These are phyloP conservation scores for Basipetospora chlamydospora DNA, from an alignment of 2,329 filamentous ascomycete genomes.

Conservation along the genomic window DNA sequence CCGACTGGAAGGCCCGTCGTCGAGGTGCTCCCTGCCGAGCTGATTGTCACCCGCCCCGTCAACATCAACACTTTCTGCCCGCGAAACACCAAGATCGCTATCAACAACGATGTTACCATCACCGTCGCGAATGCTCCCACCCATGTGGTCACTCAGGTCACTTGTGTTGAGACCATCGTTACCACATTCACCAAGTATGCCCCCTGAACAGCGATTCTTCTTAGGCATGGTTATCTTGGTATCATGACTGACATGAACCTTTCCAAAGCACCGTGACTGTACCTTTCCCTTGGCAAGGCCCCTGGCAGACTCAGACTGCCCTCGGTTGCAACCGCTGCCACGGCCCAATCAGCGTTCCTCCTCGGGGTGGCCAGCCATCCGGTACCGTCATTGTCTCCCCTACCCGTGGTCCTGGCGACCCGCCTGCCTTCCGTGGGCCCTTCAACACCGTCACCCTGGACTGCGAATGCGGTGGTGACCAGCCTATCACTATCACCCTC, in stretches of 20 bases:
- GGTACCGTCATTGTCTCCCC: not conserved
- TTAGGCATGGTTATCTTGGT: not conserved
- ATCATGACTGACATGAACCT: not conserved
- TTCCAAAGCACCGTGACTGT: not conserved
- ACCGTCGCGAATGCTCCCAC: slow-evolving; percentile 7
- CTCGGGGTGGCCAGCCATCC: not conserved
- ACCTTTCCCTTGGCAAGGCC: not conserved
- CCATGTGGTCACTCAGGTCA: slow-evolving; percentile 7
- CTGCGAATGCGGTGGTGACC: not conserved
- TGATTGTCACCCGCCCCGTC: slow-evolving; percentile 6
- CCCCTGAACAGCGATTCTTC: not conserved
- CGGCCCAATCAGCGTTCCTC: not conserved
- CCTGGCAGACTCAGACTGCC: slow-evolving; percentile 2
- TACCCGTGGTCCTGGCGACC: not conserved
- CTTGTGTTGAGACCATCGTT: slow-evolving; percentile 3
- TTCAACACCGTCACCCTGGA: slow-evolving; percentile 6
- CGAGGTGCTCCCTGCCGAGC: slow-evolving; percentile 6
- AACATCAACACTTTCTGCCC: slow-evolving; percentile 5
- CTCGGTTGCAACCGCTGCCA: not conserved
- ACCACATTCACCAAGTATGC: slow-evolving; percentile 2
- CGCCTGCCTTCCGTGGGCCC: slow-evolving; percentile 2
- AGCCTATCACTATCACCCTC: not conserved
- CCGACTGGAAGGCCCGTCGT: not conserved
- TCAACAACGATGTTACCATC: slow-evolving; percentile 5
- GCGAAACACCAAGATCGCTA: slow-evolving; percentile 6